Conservation (phyloP, 2,329 filamentous ascomycete genomes). For the Talaromyces pinophilus region DNA sequence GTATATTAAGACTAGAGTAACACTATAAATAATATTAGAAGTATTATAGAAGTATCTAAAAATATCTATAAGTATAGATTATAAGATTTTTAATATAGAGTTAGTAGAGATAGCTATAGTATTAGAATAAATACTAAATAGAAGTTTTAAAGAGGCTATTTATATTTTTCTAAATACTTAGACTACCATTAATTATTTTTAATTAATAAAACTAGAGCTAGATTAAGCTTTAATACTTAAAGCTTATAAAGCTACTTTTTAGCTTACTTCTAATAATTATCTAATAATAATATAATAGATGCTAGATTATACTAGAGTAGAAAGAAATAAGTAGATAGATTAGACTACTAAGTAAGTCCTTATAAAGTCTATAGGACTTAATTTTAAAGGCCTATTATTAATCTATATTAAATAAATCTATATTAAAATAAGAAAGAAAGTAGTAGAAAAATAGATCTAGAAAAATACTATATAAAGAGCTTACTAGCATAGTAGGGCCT, state of each 20-base stretch:
- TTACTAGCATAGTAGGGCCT: no score
- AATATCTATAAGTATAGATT: not conserved
- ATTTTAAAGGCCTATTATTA: not conserved
- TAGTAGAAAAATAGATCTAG: no score
- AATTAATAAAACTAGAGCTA: no score
- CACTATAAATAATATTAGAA: not conserved
- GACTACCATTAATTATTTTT: not conserved
- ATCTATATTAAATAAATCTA: not conserved
- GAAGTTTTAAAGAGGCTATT: not conserved
- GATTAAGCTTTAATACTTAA: not conserved
- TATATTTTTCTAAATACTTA: not conserved
- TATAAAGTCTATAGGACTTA: not conserved
- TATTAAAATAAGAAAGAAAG: no score
- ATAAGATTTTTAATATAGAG: not conserved
- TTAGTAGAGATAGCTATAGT: not conserved
- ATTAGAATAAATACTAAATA: not conserved
- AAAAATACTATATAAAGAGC: no score
- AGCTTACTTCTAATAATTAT: not conserved
- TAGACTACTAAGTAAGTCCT: not conserved
- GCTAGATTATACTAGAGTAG: not conserved
- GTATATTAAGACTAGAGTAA: not conserved
- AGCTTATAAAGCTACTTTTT: not conserved
- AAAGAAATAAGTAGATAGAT: not conserved
- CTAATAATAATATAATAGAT: not conserved
- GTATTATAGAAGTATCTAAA: not conserved